A percentile compares a stretch with the other conserved stretches of the same genome.
phyloP scores from a whole-genome alignment of 352 stramenopile species.

The Pythium pyrilobum region DNA sequence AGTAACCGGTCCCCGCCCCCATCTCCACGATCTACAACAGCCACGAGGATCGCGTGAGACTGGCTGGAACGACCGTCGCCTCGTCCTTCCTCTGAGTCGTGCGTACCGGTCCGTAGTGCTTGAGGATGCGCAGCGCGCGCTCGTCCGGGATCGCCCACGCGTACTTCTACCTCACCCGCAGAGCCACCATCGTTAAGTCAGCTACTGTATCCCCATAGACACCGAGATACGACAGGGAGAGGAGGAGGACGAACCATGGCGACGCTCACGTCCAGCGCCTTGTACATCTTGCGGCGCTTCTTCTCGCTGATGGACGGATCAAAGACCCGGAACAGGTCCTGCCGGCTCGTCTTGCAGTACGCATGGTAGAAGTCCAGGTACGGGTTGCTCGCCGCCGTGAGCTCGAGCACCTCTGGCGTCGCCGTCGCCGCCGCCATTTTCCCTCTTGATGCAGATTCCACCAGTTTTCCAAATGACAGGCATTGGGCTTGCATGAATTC shows the following conservation, averaged over 20 bases:
- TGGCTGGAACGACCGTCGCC: too few species aligned
- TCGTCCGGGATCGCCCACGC: slow-evolving; percentile 91
- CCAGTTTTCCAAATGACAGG: not conserved
- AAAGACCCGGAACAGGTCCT: slow-evolving; percentile 70
- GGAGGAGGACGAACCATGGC: slow-evolving; percentile 73
- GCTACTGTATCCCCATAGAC: not conserved
- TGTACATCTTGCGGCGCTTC: slow-evolving; percentile 60
- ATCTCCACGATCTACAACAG: slow-evolving; percentile 84
- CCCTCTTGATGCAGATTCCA: not conserved
- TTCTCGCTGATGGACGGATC: slow-evolving; percentile 66
- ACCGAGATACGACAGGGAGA: too few species aligned
- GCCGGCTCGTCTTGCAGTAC: slow-evolving; percentile 48
- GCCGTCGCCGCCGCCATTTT: slow-evolving; percentile 8
- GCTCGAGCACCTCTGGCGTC: slow-evolving; percentile 28
- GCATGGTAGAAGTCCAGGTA: slow-evolving; percentile 77
- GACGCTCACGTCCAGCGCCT: slow-evolving; percentile 64
- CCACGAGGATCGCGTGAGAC: not conserved
- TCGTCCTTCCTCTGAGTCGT: not conserved
- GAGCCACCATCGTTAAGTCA: not conserved
- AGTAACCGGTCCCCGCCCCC: slow-evolving; percentile 88
- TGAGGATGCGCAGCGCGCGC: slow-evolving; percentile 85
- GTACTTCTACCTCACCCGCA: slow-evolving; percentile 59
- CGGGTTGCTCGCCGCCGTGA: slow-evolving; percentile 67
- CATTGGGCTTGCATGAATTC: too few species aligned
- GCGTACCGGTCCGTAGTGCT: slow-evolving; percentile 81